phyloP scores from a whole-genome alignment of 208 protist genomes.

The Wallacemonas collosoma region DNA sequence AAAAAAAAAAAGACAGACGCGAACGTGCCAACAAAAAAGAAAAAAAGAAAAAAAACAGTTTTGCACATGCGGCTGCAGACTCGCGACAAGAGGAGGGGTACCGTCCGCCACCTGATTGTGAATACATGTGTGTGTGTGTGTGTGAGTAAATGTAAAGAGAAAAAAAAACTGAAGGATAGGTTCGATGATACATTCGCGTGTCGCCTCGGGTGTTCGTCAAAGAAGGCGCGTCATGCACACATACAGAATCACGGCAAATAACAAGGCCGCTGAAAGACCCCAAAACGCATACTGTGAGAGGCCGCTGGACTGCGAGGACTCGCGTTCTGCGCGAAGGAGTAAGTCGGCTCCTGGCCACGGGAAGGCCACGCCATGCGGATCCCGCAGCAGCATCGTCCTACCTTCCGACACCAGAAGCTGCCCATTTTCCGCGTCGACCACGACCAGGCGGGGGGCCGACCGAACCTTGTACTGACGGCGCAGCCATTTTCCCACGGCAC shows the following conservation, averaged over 20 bases:
- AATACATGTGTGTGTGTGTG: too few relatives aligned
- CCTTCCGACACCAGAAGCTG: constrained; percentile 41
- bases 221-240: not conserved
- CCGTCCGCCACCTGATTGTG: too few relatives aligned
- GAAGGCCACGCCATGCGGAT: constrained; percentile 38
- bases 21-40: too few relatives aligned
- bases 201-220: too few relatives aligned
- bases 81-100: too few relatives aligned
- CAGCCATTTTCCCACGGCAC: constrained; percentile 24
- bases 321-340: not conserved
- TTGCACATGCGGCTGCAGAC: too few relatives aligned
- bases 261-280: not conserved
- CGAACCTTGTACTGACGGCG: constrained; percentile 28
- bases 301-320: not conserved
- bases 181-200: too few relatives aligned
- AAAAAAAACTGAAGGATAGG: too few relatives aligned
- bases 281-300: not conserved
- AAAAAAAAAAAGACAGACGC: too few relatives aligned
- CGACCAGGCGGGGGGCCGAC: constrained; percentile 45
- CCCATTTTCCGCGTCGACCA: constrained; percentile 43
- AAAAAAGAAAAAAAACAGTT: too few relatives aligned
- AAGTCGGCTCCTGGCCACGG: constrained; percentile 47
- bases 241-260: constrained; percentile 8
- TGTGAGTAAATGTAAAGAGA: too few relatives aligned
- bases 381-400: constrained; percentile 32